phyloP scores from a whole-genome alignment of 306 rosid species.

The Vachellia collinsii region DNA sequence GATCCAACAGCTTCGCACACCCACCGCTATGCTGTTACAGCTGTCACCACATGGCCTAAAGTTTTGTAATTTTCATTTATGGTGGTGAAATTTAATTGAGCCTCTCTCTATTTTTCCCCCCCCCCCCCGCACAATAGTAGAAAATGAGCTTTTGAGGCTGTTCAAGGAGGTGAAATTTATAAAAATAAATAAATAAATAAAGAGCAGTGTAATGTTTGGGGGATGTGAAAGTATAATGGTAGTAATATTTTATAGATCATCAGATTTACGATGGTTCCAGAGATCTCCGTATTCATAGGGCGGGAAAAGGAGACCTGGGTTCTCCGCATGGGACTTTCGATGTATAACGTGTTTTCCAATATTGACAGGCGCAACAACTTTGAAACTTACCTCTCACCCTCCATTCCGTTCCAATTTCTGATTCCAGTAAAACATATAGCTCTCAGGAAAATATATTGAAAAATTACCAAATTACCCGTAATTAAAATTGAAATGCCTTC shows the following conservation, averaged over 20 bases:
- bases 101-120: no score
- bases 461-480: neutral
- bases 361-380: neutral
- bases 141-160: neutral
- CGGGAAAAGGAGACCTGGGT: neutral
- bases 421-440: no score
- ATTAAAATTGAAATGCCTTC: neutral
- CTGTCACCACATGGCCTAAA: neutral
- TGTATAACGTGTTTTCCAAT: neutral
- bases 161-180: no score
- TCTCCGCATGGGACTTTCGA: neutral
- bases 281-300: neutral
- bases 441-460: no score
- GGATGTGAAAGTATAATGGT: no score
- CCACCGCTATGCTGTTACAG: neutral
- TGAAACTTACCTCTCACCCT: constrained; percentile 2
- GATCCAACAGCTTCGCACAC: neutral
- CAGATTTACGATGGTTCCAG: no score
- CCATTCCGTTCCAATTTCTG: no score
- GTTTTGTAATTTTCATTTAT: no score
- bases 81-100: no score
- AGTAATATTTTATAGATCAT: no score
- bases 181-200: no score
- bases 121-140: neutral
- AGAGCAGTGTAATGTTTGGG: no score